Evolutionary conservation across 2,329 filamentous ascomycete genomes (phyloP).

Genomic region (Nothophoma quercina): DNA sequence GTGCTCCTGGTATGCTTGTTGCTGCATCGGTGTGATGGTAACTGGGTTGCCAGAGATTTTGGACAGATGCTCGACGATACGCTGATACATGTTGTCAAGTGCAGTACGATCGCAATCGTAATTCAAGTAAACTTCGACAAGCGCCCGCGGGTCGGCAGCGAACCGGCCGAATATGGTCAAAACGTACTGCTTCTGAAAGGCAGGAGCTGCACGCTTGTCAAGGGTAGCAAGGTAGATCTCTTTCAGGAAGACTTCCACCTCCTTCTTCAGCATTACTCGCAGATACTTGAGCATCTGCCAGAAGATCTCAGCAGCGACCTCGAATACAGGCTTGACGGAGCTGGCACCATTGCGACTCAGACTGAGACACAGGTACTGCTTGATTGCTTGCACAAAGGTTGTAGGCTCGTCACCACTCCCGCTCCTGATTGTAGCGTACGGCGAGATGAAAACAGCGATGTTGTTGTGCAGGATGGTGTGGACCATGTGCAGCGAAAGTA

Average conservation of each 20-base stretch:
- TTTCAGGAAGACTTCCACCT: constrained; percentile 96
- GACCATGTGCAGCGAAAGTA: constrained; percentile 93
- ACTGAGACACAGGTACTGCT: constrained; percentile 95
- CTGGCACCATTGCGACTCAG: constrained; percentile 95
- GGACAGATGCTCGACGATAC: constrained; percentile 90
- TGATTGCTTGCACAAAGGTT: constrained; percentile 90
- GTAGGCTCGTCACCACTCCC: constrained; percentile 88
- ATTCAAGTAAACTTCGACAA: constrained; percentile 96
- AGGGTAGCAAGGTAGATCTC: constrained; percentile 95
- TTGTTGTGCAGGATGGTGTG: constrained; percentile 96
- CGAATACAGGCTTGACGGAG: constrained; percentile 89
- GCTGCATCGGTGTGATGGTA: constrained; percentile 75
- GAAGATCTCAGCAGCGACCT: constrained; percentile 96
- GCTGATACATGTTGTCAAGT: constrained; percentile 96
- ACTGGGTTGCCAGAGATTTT: constrained; percentile 84
- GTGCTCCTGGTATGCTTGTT: constrained; percentile 86
- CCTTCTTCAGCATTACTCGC: constrained; percentile 95
- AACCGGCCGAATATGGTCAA: constrained; percentile 84
- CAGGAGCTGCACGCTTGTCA: constrained; percentile 83
- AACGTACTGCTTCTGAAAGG: constrained; percentile 92
- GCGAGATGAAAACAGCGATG: constrained; percentile 87
- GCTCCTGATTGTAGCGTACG: constrained; percentile 88
- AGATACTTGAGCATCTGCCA: constrained; percentile 97
- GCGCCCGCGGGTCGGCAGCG: constrained; percentile 81
- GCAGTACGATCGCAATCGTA: constrained; percentile 95